Percentiles rank a stretch among this genome's conserved stretches.
These are phyloP conservation scores for Chaetoceros tenuissimus DNA, from an alignment of 108 stramenopile genomes.

Conservation along the genomic window DNA sequence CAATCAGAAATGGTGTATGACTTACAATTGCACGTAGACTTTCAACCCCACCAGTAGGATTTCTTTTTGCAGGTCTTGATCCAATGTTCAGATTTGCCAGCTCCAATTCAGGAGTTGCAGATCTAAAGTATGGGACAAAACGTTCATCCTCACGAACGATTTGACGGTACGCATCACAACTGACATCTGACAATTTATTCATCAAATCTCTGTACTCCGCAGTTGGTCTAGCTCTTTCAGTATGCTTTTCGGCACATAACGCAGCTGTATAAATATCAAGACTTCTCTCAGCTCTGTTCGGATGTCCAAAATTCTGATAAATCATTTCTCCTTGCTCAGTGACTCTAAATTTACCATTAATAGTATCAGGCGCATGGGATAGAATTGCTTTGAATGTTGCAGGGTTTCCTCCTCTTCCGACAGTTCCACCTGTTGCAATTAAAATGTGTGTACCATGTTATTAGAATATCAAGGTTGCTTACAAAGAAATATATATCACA, in stretches of 20 bases:
- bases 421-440: conserved; percentile 66
- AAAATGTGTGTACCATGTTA: not conserved
- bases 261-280: conserved; percentile 95
- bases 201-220: conserved; percentile 79
- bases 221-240: conserved; percentile 36
- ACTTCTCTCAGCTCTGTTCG: conserved; percentile 80
- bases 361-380: conserved; percentile 86
- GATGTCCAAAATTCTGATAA: conserved; percentile 92
- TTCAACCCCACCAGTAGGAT: conserved; percentile 92
- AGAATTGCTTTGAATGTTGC: conserved; percentile 76
- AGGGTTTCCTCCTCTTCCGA: conserved; percentile 79
- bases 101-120: conserved; percentile 94
- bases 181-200: conserved; percentile 74
- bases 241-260: conserved; percentile 79
- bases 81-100: conserved; percentile 90
- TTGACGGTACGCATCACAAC: conserved; percentile 84
- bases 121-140: conserved; percentile 96
- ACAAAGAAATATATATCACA: not conserved
- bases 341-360: conserved; percentile 96
- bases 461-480: not conserved
- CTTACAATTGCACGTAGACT: conserved; percentile 75
- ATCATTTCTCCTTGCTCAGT: conserved; percentile 99
- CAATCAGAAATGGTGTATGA: not conserved
- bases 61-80: conserved; percentile 93
- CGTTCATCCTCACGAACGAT: conserved; percentile 78